Percentiles rank a stretch among this genome's conserved stretches.
Conservation (phyloP, 768 basidiomycete species). For the Solioccasus polychromus region DNA sequence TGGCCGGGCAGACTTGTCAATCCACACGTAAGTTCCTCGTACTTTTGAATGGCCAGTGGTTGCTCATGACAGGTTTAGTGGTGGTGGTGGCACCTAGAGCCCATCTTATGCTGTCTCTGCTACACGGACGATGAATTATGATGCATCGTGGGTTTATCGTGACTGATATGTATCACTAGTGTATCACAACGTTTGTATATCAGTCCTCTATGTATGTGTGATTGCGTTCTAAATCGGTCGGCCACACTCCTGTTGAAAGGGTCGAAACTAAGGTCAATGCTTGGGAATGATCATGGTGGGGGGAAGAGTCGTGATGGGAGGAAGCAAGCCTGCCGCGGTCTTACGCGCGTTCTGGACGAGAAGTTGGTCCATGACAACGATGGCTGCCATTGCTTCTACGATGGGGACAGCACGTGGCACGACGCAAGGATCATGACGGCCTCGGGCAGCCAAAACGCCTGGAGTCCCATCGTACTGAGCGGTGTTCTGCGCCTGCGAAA, state of each 20-base stretch:
- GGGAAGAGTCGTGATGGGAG: constrained; percentile 83
- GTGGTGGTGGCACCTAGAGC: constrained; percentile 81
- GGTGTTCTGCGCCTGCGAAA: constrained; percentile 87
- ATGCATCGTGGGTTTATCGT: too few relatives aligned
- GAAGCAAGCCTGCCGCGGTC: constrained; percentile 73
- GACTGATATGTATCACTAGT: too few relatives aligned
- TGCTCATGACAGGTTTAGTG: constrained; percentile 43
- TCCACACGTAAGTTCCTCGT: constrained; percentile 50
- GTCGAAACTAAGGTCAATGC: constrained; percentile 10
- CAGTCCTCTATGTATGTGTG: constrained; percentile 7
- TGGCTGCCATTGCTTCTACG: constrained; percentile 95
- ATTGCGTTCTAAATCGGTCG: not conserved
- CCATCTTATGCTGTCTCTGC: constrained; percentile 61
- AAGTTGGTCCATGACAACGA: constrained; percentile 93
- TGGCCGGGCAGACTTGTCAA: constrained; percentile 74
- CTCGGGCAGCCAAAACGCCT: constrained; percentile 85
- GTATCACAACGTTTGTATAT: constrained; percentile 12
- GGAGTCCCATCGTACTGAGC: constrained; percentile 91
- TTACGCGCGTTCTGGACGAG: constrained; percentile 85
- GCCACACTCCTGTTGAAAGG: constrained; percentile 3
- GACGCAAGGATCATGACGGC: constrained; percentile 96
- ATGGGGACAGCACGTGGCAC: constrained; percentile 97
- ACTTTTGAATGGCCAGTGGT: not conserved
- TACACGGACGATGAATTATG: constrained; percentile 48
- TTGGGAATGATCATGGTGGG: constrained; percentile 82